phyloP scores from a whole-genome alignment of 192 early-diverging fungal genomes.

The Coemansia sp. region DNA sequence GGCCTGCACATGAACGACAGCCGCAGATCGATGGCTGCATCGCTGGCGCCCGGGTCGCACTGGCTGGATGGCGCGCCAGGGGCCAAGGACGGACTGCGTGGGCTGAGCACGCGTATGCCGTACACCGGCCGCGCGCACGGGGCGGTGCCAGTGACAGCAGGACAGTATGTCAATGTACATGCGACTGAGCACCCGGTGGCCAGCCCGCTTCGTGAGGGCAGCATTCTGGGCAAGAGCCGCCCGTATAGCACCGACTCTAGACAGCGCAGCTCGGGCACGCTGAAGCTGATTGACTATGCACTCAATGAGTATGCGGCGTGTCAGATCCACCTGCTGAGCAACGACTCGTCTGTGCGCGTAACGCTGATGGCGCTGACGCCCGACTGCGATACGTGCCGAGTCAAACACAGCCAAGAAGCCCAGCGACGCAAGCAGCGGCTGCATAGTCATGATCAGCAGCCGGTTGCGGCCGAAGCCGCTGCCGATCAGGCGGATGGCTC shows the following conservation, averaged over 20 bases:
- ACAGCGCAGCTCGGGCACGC: constrained; percentile 8
- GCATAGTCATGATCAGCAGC: constrained; percentile 17
- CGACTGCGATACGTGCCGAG: constrained; percentile 36
- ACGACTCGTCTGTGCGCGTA: constrained; percentile 34
- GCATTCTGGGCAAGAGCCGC: background rate
- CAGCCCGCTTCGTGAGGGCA: constrained; percentile 7
- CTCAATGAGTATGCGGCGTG: constrained; percentile 37
- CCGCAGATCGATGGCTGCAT: constrained; percentile 13
- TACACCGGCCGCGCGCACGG: background rate
- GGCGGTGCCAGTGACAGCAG: constrained; percentile 8
- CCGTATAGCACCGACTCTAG: too few species aligned
- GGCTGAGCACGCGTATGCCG: background rate
- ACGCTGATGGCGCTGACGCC: constrained; percentile 46
- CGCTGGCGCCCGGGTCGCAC: constrained; percentile 21
- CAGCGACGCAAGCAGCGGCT: constrained; percentile 31
- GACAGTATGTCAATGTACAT: constrained; percentile 11
- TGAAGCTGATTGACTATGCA: constrained; percentile 27
- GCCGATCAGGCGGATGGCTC: too few species aligned
- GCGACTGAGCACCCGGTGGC: constrained; percentile 2
- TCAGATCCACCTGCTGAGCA: constrained; percentile 35
- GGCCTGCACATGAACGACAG: too few species aligned
- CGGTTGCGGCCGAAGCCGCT: background rate
- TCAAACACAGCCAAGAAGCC: constrained; percentile 14
- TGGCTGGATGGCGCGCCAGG: background rate
- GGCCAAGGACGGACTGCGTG: background rate